These are phyloP conservation scores for Penicillium ochrochloron DNA, from an alignment of 495 filamentous ascomycete species.

Conservation along the genomic window DNA sequence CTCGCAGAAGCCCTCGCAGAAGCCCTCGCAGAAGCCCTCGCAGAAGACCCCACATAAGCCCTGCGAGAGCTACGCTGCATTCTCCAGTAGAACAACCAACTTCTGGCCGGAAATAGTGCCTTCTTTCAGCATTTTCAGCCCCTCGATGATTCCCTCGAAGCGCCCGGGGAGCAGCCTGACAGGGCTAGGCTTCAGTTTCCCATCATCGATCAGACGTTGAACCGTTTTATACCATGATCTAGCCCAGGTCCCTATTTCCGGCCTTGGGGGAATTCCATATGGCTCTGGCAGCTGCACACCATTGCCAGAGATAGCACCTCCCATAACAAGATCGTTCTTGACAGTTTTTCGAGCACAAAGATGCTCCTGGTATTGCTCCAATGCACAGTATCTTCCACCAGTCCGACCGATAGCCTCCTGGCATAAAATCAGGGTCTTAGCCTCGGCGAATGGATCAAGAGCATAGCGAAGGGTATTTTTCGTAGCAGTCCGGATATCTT, in stretches of 20 bases:
- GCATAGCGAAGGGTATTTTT: constrained; percentile 41
- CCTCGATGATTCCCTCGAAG: constrained; percentile 36
- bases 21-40: too few relatives aligned
- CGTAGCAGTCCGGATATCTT: constrained; percentile 47
- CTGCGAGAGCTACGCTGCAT: not conserved
- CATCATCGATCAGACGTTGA: constrained; percentile 28
- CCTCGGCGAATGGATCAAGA: constrained; percentile 47
- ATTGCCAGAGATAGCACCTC: constrained; percentile 33
- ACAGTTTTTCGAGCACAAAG: constrained; percentile 32
- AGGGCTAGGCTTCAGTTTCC: constrained; percentile 29
- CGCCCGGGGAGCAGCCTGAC: constrained; percentile 24
- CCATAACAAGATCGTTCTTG: constrained; percentile 36
- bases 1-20: too few relatives aligned
- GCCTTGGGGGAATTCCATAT: constrained; percentile 28
- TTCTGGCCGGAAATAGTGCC: constrained; percentile 38
- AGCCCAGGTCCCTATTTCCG: constrained; percentile 31
- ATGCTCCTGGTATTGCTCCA: constrained; percentile 41
- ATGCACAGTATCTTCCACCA: constrained; percentile 47
- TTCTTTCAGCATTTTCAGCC: constrained; percentile 30
- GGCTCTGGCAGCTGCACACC: constrained; percentile 37
- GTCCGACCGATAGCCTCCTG: constrained; percentile 44
- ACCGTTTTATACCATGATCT: constrained; percentile 26
- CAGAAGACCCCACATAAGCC: too few relatives aligned
- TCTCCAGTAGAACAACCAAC: constrained; percentile 26
- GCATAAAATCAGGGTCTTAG: constrained; percentile 42